phyloP scores from a whole-genome alignment of 1,284 basidiomycete genomes.

The Bjerkandera adusta region DNA sequence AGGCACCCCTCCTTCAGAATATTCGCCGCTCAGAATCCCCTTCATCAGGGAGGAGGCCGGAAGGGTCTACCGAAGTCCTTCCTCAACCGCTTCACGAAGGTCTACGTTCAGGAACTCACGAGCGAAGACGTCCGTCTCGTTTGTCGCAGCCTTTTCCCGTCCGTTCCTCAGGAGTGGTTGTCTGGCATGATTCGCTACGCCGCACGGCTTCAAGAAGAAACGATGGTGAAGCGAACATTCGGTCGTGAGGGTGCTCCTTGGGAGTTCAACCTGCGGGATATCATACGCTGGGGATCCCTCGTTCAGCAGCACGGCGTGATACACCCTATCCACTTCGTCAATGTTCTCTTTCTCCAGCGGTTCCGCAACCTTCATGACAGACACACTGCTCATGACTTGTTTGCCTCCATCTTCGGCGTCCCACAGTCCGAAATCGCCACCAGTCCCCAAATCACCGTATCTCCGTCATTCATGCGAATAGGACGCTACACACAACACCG shows the following conservation, averaged over 20 bases:
- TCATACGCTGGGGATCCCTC: conserved; percentile 88
- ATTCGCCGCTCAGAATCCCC: conserved; percentile 97
- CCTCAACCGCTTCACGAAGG: conserved; percentile 97
- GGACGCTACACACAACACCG: conserved; percentile 66
- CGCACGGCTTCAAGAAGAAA: conserved; percentile 67
- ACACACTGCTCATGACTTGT: conserved; percentile 57
- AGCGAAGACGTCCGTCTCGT: conserved; percentile 80
- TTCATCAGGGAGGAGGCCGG: conserved; percentile 94
- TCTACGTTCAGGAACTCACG: conserved; percentile 89
- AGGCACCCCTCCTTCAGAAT: conserved; percentile 93
- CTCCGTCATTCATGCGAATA: conserved; percentile 58
- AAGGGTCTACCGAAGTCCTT: conserved; percentile 98
- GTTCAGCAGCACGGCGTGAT: conserved; percentile 34
- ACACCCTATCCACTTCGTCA: conserved; percentile 67
- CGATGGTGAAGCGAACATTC: conserved; percentile 68
- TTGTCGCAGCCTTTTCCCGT: conserved; percentile 75
- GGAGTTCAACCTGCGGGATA: conserved; percentile 98
- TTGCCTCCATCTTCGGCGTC: conserved; percentile 58
- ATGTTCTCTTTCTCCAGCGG: conserved; percentile 80
- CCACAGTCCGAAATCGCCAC: conserved; percentile 27
- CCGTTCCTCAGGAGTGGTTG: conserved; percentile 52
- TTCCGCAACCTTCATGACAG: conserved; percentile 80
- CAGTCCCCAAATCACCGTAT: conserved; percentile 52
- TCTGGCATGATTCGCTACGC: conserved; percentile 88
- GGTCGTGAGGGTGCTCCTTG: conserved; percentile 89